Conservation (phyloP, 2,329 filamentous ascomycete species). For the Pseudocercospora cruenta region DNA sequence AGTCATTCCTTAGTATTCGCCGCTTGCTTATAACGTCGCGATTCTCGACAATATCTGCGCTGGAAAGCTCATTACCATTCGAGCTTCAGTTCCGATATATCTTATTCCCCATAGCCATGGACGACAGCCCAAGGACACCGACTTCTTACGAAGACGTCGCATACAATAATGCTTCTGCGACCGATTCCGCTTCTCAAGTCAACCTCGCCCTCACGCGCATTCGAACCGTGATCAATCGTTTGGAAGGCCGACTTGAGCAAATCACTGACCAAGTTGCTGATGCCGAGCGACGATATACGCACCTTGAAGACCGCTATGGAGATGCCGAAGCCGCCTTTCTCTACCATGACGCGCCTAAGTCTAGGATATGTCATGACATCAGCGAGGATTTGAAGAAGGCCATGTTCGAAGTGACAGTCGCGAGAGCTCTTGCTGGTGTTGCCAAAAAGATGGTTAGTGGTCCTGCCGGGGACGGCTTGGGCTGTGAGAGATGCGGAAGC, state of each 20-base stretch:
- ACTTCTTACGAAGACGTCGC: not conserved
- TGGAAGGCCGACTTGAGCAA: not conserved
- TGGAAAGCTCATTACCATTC: not conserved
- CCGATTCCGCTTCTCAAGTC: not conserved
- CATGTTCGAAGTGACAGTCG: not conserved
- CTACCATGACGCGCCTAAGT: not conserved
- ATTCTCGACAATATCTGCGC: not conserved
- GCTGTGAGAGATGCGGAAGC: not conserved
- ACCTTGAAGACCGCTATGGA: constrained; percentile 1
- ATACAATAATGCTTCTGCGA: not conserved
- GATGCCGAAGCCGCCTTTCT: not conserved
- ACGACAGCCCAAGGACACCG: not conserved
- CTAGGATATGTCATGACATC: not conserved
- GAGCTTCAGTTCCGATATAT: not conserved
- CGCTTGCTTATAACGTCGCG: not conserved
- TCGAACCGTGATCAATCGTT: not conserved
- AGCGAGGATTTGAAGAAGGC: not conserved
- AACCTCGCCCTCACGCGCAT: not conserved
- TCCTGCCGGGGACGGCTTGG: not conserved
- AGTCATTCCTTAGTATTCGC: not conserved
- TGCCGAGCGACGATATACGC: not conserved
- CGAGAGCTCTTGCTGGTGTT: not conserved
- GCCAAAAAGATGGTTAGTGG: not conserved
- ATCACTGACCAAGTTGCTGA: constrained; percentile 3
- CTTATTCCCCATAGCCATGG: not conserved